Conservation (phyloP, 768 basidiomycete species). For the Flagelloscypha sp. region DNA sequence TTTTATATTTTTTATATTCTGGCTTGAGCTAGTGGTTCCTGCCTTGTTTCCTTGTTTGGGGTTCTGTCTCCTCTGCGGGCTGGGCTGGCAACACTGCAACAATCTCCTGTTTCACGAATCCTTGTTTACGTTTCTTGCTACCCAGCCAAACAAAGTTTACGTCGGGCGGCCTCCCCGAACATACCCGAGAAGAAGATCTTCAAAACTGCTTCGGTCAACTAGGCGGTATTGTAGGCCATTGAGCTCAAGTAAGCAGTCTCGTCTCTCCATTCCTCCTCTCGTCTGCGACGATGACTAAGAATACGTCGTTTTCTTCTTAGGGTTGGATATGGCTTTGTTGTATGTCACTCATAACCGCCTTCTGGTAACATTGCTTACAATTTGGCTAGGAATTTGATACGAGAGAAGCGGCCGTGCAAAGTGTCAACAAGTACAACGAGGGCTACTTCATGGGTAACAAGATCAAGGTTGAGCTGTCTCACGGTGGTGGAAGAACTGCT, state of each 20-base stretch:
- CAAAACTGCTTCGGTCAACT: constrained; percentile 84
- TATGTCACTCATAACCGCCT: constrained; percentile 30
- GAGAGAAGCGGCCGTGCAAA: constrained; percentile 76
- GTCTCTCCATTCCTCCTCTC: constrained; percentile 10
- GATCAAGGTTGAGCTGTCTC: constrained; percentile 81
- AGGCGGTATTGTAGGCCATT: constrained; percentile 62
- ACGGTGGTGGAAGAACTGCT: constrained; percentile 72
- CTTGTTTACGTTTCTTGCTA: constrained; percentile 63
- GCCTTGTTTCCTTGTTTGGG: constrained; percentile 24
- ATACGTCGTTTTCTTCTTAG: constrained; percentile 34
- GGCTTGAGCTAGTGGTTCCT: constrained; percentile 12
- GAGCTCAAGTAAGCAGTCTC: constrained; percentile 66
- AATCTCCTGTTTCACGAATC: constrained; percentile 40
- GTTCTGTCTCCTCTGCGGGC: constrained; percentile 28
- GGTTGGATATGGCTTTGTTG: constrained; percentile 86
- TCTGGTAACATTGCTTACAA: constrained; percentile 2
- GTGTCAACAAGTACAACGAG: constrained; percentile 82
- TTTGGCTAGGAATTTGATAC: constrained; percentile 68
- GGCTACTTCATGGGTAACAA: constrained; percentile 90
- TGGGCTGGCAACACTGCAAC: constrained; percentile 28
- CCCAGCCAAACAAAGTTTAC: constrained; percentile 90
- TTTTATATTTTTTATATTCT: constrained; percentile 15
- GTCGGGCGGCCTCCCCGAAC: constrained; percentile 83
- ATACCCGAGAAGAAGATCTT: constrained; percentile 79
- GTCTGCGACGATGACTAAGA: too few species aligned